These are phyloP conservation scores for Fusarium brachygibbosum DNA, from an alignment of 2,329 filamentous ascomycete genomes.

Conservation along the genomic window DNA sequence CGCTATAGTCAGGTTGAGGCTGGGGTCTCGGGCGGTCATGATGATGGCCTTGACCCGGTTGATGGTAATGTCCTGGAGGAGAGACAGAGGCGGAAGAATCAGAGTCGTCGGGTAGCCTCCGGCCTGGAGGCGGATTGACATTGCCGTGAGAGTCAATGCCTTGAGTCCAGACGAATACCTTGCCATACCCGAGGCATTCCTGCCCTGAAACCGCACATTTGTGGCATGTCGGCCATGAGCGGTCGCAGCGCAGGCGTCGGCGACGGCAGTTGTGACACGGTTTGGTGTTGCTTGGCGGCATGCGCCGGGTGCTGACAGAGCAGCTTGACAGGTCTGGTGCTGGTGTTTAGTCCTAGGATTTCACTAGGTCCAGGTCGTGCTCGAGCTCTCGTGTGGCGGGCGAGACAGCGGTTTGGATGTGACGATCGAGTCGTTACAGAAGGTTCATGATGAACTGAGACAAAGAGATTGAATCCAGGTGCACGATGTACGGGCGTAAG, in stretches of 20 bases:
- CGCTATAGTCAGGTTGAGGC: constrained; percentile 40
- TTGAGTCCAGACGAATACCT: constrained; percentile 71
- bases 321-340: constrained; percentile 38
- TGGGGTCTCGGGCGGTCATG: constrained; percentile 26
- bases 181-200: constrained; percentile 73
- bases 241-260: constrained; percentile 72
- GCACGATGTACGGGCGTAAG: not conserved
- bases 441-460: constrained; percentile 41
- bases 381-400: constrained; percentile 38
- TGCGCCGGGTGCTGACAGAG: constrained; percentile 50
- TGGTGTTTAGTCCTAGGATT: constrained; percentile 29
- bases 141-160: constrained; percentile 65
- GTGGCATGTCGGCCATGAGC: constrained; percentile 69
- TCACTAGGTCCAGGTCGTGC: constrained; percentile 37
- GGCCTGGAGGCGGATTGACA: constrained; percentile 53
- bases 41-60: constrained; percentile 16
- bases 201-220: constrained; percentile 69
- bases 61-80: constrained; percentile 12
- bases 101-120: constrained; percentile 42
- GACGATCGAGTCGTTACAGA: constrained; percentile 41
- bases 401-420: constrained; percentile 40
- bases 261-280: constrained; percentile 74
- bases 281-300: constrained; percentile 57
- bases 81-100: constrained; percentile 33
- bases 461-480: constrained; percentile 21